phyloP scores from a whole-genome alignment of 768 basidiomycete species.

The Pulveroboletus sp. region DNA sequence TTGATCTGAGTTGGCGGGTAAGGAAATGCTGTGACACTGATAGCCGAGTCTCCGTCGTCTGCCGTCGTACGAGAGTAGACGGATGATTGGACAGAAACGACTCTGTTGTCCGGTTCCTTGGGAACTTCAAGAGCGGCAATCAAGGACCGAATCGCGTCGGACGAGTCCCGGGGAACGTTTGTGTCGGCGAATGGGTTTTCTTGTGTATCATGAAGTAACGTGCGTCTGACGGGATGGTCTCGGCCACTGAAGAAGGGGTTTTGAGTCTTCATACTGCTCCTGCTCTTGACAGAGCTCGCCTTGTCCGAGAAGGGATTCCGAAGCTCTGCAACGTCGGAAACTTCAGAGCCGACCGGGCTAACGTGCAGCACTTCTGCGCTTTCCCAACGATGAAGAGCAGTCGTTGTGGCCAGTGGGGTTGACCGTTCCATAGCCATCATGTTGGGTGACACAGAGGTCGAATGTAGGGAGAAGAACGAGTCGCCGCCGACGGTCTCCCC shows the following conservation, averaged over 20 bases:
- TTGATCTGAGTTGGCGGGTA: slow-evolving; percentile 25
- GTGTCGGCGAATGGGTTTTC: slow-evolving; percentile 46
- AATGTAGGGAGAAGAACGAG: slow-evolving; percentile 49
- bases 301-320: slow-evolving; percentile 28
- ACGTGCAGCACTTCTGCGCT: slow-evolving; percentile 61
- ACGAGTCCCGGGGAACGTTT: slow-evolving; percentile 14
- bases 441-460: slow-evolving; percentile 51
- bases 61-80: slow-evolving; percentile 25
- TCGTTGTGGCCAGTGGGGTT: slow-evolving; percentile 55
- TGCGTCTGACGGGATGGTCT: slow-evolving; percentile 31
- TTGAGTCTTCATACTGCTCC: slow-evolving; percentile 9
- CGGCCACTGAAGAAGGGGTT: slow-evolving; percentile 45
- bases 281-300: slow-evolving; percentile 14
- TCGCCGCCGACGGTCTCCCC: slow-evolving; percentile 43
- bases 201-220: slow-evolving; percentile 9
- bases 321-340: slow-evolving; percentile 6
- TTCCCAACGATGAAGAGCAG: slow-evolving; percentile 62
- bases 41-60: slow-evolving; percentile 26
- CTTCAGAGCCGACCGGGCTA: slow-evolving; percentile 22
- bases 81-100: slow-evolving; percentile 61
- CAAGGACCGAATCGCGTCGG: slow-evolving; percentile 55
- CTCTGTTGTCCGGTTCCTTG: slow-evolving; percentile 45
- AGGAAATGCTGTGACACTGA: slow-evolving; percentile 29
- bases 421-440: slow-evolving; percentile 50
- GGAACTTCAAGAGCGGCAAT: slow-evolving; percentile 62